Evolutionary conservation across 169 alveolate genomes (phyloP).

Genomic region (Plasmodium knowlesi): DNA sequence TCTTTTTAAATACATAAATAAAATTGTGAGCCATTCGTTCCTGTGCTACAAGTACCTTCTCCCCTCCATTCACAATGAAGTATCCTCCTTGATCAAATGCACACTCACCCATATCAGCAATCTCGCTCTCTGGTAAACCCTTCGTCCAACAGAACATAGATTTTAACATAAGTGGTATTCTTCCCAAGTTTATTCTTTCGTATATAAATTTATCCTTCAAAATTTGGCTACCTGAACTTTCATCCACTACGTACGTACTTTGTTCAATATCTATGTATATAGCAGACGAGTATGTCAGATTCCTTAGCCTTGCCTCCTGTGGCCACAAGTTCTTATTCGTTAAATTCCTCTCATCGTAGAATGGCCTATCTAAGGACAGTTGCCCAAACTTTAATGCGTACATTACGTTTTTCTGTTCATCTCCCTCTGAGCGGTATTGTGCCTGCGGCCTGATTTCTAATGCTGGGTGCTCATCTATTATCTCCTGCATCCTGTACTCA

Average conservation of each 20-base stretch:
- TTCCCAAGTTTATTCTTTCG: slow-evolving; percentile 93
- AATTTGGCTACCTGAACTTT: slow-evolving; percentile 80
- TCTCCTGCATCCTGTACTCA: slow-evolving; percentile 94
- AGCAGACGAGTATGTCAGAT: slow-evolving; percentile 91
- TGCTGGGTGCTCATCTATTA: slow-evolving; percentile 95
- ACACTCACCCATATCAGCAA: slow-evolving; percentile 97
- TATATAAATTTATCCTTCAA: slow-evolving; percentile 84
- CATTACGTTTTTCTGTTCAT: slow-evolving; percentile 84
- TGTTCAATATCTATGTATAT: slow-evolving; percentile 91
- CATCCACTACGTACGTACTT: slow-evolving; percentile 85
- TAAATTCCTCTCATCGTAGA: slow-evolving; percentile 93
- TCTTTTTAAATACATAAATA: slow-evolving; percentile 97
- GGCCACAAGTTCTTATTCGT: slow-evolving; percentile 94
- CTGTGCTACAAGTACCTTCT: slow-evolving; percentile 99
- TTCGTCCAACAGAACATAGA: slow-evolving; percentile 96
- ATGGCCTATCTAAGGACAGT: slow-evolving; percentile 93
- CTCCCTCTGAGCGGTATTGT: slow-evolving; percentile 90
- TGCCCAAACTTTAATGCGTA: slow-evolving; percentile 94
- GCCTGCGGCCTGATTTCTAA: slow-evolving; percentile 92
- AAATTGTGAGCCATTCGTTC: slow-evolving; percentile 99
- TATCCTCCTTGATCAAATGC: slow-evolving; percentile 98
- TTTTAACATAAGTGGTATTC: slow-evolving; percentile 97
- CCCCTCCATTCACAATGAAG: slow-evolving; percentile 99
- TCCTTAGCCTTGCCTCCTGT: slow-evolving; percentile 97
- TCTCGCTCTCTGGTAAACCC: slow-evolving; percentile 89